Base-by-base conservation (phyloP, 768 basidiomycete genomes). In the Hortiboletus campestris region DNA sequence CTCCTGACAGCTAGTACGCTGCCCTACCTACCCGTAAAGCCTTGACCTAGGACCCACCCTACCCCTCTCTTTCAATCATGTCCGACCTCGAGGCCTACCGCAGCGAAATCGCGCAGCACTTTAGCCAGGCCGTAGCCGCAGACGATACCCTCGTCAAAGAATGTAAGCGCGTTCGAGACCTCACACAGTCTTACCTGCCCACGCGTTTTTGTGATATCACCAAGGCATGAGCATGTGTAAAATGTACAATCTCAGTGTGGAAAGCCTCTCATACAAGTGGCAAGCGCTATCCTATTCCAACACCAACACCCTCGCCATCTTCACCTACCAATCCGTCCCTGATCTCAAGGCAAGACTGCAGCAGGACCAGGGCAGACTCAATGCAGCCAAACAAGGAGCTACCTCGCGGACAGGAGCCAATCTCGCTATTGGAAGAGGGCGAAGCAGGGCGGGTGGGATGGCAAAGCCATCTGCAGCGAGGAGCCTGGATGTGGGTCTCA, bases 171-270 rank as follows among this genome's bases (percentile, higher is more conserved):
- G 17, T 46, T 47, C 42, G 41, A 42, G 51, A 49, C 36, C 19
- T 49, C 25, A 25, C 40, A 43, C 34, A 16, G 40, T 40, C 39
- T 25, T 31, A n/a, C n/a, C 38, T 46, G 29, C 55, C 50, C 36
- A 66, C 64, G 53, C 49, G 54, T 63, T 55, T 25, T 44, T 20
- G 16, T 48, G 34, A 57, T 13, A 31, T 35, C 12, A 51, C 14
- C 63, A 57, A 91, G 89, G 88, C 60, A 76, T 79, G 32, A 75
- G 77, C 25, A 75, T 91, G 56, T 91, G 89, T 67, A 75, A 79
- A 66, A 80, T 80, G 60, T 87, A 84, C 72, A 79, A 80, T 54
- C 35, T 86, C 38, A 60, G 73, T 31, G 76, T 84, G 20, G 76
- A 82, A 22, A 67, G 74, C 46, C 75, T 91, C 19, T 77, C 76